A percentile compares a stretch with the other conserved stretches of the same genome.
Evolutionary conservation across 805 yeast species (phyloP).

Genomic region (Tetrapisispora arboricola): DNA sequence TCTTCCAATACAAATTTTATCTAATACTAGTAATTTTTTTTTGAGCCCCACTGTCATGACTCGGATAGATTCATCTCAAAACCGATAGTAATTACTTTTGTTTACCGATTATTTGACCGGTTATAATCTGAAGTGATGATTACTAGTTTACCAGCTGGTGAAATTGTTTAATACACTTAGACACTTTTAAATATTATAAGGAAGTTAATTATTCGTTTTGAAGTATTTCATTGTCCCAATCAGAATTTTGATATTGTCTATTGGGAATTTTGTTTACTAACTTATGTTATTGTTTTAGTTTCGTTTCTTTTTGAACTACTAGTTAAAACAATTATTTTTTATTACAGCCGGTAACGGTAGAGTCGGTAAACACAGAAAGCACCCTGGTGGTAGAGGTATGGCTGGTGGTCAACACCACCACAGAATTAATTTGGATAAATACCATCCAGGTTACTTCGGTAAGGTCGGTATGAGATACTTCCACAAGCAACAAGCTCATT

Average conservation of each 20-base stretch:
- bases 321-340: background rate
- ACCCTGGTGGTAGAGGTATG: slow-evolving; percentile 99
- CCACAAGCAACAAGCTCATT: slow-evolving; percentile 90
- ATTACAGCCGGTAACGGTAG: slow-evolving; percentile 98
- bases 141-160: slow-evolving; percentile 1
- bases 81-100: no score
- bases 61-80: no score
- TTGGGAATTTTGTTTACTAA: background rate
- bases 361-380: slow-evolving; percentile 99
- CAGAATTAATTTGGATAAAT: slow-evolving; percentile 99
- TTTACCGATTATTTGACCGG: no score
- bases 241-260: background rate
- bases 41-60: no score
- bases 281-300: background rate
- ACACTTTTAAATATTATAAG: background rate
- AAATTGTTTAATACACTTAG: slow-evolving; percentile 1
- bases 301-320: background rate
- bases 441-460: slow-evolving; percentile 99
- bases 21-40: background rate
- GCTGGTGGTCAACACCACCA: slow-evolving; percentile 99
- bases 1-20: background rate
- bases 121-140: no score
- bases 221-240: background rate
- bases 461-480: slow-evolving; percentile 99
- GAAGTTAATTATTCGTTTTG: slow-evolving; percentile 1